Conservation (phyloP, 1,139 yeast species). For the Candida sanyaensis region DNA sequence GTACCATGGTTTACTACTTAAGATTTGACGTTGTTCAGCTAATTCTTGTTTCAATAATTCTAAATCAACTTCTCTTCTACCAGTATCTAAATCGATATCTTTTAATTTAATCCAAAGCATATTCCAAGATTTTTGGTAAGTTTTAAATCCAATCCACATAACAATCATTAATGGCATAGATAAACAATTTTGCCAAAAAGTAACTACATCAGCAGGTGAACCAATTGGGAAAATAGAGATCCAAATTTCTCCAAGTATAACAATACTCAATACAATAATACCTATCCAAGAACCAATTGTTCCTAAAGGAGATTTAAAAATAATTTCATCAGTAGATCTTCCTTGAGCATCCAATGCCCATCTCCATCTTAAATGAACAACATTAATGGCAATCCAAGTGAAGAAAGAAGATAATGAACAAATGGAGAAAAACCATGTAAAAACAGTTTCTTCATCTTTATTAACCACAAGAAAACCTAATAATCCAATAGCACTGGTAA, state of each 20-base stretch:
- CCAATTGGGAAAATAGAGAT: slow-evolving; percentile 48
- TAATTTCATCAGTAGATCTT: slow-evolving; percentile 45
- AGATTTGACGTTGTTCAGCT: slow-evolving; percentile 39
- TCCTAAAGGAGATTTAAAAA: slow-evolving; percentile 51
- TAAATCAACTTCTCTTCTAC: slow-evolving; percentile 48
- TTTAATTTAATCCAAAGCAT: slow-evolving; percentile 30
- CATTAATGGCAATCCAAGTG: slow-evolving; percentile 48
- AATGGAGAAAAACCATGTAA: slow-evolving; percentile 66
- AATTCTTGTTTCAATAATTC: slow-evolving; percentile 47
- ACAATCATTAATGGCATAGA: slow-evolving; percentile 50
- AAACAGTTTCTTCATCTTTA: slow-evolving; percentile 48
- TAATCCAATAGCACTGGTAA: slow-evolving; percentile 56
- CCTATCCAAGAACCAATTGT: slow-evolving; percentile 50
- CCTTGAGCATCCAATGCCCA: slow-evolving; percentile 36
- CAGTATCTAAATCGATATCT: slow-evolving; percentile 53
- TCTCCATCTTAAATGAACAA: slow-evolving; percentile 42
- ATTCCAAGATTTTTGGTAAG: slow-evolving; percentile 28
- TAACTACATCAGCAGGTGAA: slow-evolving; percentile 25
- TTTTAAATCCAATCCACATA: slow-evolving; percentile 32
- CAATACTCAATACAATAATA: slow-evolving; percentile 35
- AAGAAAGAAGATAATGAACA: slow-evolving; percentile 65
- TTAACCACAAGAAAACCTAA: slow-evolving; percentile 62
- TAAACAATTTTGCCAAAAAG: slow-evolving; percentile 50
- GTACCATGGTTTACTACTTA: slow-evolving; percentile 29
- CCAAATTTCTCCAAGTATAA: slow-evolving; percentile 51